Conservation (phyloP, 73 alveolate species). For the Stentor coeruleus region DNA sequence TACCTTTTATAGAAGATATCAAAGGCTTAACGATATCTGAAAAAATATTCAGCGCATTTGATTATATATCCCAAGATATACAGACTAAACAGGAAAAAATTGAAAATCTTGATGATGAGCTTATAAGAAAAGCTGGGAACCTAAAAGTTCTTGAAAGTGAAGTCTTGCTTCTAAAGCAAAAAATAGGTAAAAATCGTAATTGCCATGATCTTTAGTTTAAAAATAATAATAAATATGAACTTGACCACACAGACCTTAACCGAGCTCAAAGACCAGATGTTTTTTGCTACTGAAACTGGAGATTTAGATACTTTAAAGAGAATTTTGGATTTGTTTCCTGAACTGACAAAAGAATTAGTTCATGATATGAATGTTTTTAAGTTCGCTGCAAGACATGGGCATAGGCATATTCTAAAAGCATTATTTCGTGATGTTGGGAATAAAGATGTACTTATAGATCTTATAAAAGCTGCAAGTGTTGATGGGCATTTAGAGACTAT, state of each 20-base stretch:
- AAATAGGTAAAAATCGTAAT: not conserved
- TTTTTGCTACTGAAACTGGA: constrained; percentile 7
- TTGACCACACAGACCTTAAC: not conserved
- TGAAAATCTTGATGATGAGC: not conserved
- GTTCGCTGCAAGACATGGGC: constrained; percentile 22
- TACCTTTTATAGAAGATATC: not conserved
- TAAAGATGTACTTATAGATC: not conserved
- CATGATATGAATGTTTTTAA: not conserved
- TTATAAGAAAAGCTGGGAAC: not conserved
- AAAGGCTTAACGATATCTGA: not conserved
- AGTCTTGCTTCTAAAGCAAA: not conserved
- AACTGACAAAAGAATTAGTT: not conserved
- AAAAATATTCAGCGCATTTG: not conserved
- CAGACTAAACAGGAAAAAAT: not conserved
- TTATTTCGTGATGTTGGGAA: not conserved
- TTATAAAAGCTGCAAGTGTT: not conserved
- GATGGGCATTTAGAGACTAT: constrained; percentile 17
- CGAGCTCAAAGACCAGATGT: constrained; percentile 19
- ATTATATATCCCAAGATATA: not conserved
- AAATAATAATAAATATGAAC: not conserved
- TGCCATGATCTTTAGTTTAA: too few relatives aligned
- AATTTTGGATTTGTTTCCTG: constrained; percentile 3
- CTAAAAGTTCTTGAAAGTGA: constrained; percentile 2
- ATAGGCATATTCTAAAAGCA: not conserved
- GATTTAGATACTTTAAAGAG: not conserved